These are phyloP conservation scores for Colletotrichum nymphaeae DNA, from an alignment of 2,329 filamentous ascomycete species.

Conservation along the genomic window DNA sequence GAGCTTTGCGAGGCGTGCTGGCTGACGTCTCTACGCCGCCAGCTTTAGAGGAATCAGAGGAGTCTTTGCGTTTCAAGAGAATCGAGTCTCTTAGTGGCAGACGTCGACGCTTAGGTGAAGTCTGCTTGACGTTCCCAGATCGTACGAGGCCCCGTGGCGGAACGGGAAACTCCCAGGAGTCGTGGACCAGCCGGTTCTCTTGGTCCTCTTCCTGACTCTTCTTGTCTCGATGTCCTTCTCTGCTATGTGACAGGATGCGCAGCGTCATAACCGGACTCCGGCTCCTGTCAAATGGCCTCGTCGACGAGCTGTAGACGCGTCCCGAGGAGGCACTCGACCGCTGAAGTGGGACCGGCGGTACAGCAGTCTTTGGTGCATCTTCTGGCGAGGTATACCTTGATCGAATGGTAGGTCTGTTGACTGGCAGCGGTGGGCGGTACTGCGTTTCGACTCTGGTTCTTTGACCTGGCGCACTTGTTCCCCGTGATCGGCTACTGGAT, in stretches of 20 bases:
- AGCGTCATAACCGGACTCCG: conserved; percentile 30
- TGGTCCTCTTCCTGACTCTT: conserved; percentile 4
- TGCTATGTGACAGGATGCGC: conserved; percentile 21
- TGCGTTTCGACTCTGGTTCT: conserved; percentile 26
- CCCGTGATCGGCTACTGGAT: neutral
- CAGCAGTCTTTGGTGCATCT: neutral
- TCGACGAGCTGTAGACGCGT: conserved; percentile 27
- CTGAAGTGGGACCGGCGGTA: neutral
- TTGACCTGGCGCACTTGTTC: neutral
- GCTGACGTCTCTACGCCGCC: neutral
- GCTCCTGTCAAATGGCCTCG: conserved; percentile 7
- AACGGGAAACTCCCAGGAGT: neutral
- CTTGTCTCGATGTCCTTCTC: neutral
- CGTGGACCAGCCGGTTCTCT: neutral
- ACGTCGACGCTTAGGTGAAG: conserved; percentile 17
- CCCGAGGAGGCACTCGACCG: conserved; percentile 14
- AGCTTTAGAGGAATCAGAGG: neutral
- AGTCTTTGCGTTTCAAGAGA: conserved; percentile 21
- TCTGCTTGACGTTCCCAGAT: conserved; percentile 8
- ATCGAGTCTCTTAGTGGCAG: conserved; percentile 27
- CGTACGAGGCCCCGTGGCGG: neutral
- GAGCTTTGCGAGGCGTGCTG: neutral
- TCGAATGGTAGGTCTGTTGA: conserved; percentile 8
- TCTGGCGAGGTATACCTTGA: conserved; percentile 24
- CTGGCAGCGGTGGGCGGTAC: neutral